phyloP scores from a whole-genome alignment of 257 asterid genomes.

The Cinchona pubescens region DNA sequence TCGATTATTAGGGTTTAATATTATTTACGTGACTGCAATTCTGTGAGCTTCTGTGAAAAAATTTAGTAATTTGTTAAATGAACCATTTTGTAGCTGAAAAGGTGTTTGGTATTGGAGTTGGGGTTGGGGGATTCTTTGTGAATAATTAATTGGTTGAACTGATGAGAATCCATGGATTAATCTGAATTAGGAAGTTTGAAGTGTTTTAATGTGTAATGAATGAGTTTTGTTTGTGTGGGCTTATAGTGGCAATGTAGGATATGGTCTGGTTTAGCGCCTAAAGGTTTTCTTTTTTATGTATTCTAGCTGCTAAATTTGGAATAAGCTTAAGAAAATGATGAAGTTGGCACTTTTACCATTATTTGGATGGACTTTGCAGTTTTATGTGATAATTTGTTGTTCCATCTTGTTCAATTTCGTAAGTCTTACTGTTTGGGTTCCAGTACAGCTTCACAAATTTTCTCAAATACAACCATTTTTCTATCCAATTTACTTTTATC shows the following conservation, averaged over 20 bases:
- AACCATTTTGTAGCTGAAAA: background rate
- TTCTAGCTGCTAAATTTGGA: background rate
- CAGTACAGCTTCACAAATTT: background rate
- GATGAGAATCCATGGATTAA: background rate
- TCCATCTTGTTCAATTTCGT: background rate
- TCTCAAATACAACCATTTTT: background rate
- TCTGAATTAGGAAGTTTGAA: background rate
- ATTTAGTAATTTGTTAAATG: background rate
- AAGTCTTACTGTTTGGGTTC: background rate
- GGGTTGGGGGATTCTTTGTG: background rate
- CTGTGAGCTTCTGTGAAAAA: background rate
- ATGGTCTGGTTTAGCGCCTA: background rate
- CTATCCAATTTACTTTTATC: background rate
- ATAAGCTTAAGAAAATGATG: background rate
- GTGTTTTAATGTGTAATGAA: background rate
- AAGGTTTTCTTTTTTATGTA: background rate
- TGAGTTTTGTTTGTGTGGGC: background rate
- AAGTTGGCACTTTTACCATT: background rate
- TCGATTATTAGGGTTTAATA: background rate
- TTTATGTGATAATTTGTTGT: background rate
- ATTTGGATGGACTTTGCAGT: background rate
- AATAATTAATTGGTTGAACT: background rate
- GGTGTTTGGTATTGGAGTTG: background rate
- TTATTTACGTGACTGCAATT: background rate
- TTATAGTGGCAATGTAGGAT: background rate